These are phyloP conservation scores for Claviceps spartinae DNA, from an alignment of 2,329 filamentous ascomycete genomes.

Conservation along the genomic window DNA sequence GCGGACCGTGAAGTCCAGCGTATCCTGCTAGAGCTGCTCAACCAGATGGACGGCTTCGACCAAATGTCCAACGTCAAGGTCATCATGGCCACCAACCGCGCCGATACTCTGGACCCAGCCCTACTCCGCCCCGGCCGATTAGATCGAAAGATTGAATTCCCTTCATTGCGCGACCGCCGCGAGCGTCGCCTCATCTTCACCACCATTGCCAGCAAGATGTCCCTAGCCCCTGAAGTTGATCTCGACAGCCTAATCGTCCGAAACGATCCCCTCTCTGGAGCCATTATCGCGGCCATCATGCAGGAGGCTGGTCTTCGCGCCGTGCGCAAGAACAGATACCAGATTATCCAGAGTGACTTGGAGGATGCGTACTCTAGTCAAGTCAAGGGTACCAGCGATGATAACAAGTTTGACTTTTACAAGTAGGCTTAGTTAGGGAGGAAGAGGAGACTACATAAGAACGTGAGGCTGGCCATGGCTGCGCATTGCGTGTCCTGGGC, in stretches of 20 bases:
- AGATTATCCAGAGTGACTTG: constrained; percentile 93
- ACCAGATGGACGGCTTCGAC: constrained; percentile 99
- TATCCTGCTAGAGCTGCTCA: constrained; percentile 91
- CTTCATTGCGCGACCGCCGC: constrained; percentile 81
- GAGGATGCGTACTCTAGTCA: constrained; percentile 96
- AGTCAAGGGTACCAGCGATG: constrained; percentile 63
- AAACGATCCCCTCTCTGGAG: constrained; percentile 89
- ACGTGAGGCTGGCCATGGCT: not conserved
- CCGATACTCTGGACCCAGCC: constrained; percentile 91
- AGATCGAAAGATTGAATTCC: constrained; percentile 98
- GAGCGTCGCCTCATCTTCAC: constrained; percentile 93
- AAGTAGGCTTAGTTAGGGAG: constrained; percentile 36
- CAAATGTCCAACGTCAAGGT: constrained; percentile 99
- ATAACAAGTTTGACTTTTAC: constrained; percentile 83
- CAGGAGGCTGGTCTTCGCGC: constrained; percentile 91
- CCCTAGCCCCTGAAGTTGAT: constrained; percentile 88
- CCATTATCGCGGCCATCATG: constrained; percentile 97
- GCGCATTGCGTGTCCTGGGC: too few relatives aligned
- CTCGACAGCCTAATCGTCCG: constrained; percentile 91
- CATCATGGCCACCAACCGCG: constrained; percentile 99
- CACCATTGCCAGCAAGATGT: constrained; percentile 97
- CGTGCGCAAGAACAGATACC: constrained; percentile 95
- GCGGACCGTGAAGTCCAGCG: constrained; percentile 97
- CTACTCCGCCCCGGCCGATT: constrained; percentile 87
- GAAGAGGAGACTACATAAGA: not conserved